Conservation (phyloP, 495 filamentous ascomycete genomes). For the Aspergillus conjunctus region DNA sequence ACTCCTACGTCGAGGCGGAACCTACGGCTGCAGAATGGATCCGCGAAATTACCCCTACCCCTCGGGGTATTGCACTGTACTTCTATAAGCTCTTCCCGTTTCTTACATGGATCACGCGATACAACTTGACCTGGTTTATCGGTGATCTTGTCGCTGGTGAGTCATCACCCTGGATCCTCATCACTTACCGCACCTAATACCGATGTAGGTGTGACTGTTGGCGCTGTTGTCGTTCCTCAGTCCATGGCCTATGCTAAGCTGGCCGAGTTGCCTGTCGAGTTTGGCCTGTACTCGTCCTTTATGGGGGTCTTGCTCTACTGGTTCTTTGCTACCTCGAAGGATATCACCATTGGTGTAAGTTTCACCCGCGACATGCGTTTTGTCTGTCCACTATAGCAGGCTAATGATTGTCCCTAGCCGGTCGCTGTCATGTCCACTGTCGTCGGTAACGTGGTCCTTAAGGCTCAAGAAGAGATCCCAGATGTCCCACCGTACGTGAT, state of each 20-base stretch:
- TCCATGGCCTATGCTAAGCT: conserved; percentile 96
- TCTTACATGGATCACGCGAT: conserved; percentile 79
- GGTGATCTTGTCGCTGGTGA: conserved; percentile 90
- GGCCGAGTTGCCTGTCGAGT: conserved; percentile 75
- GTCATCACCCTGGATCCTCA: conserved; percentile 21
- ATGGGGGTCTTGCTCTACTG: conserved; percentile 97
- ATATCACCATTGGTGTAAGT: conserved; percentile 97
- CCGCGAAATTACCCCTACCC: conserved; percentile 58
- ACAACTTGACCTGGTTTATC: conserved; percentile 85
- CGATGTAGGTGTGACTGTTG: conserved; percentile 80
- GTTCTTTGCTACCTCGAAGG: conserved; percentile 99
- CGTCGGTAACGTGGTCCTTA: conserved; percentile 73
- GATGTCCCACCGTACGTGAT: conserved; percentile 63
- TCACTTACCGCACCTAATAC: background rate
- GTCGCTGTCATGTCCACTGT: conserved; percentile 95
- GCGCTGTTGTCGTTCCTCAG: conserved; percentile 93
- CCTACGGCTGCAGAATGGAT: conserved; percentile 77
- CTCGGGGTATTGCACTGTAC: conserved; percentile 58
- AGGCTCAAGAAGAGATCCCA: conserved; percentile 58
- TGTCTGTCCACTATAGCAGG: conserved; percentile 10
- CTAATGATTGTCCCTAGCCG: conserved; percentile 54
- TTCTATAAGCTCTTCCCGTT: conserved; percentile 79
- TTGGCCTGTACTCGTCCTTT: conserved; percentile 94
- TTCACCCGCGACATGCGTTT: conserved; percentile 11
- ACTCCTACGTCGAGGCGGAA: conserved; percentile 78